Evolutionary conservation across 495 filamentous ascomycete species (phyloP).

Genomic region (Hypoxylon crocopeplum): DNA sequence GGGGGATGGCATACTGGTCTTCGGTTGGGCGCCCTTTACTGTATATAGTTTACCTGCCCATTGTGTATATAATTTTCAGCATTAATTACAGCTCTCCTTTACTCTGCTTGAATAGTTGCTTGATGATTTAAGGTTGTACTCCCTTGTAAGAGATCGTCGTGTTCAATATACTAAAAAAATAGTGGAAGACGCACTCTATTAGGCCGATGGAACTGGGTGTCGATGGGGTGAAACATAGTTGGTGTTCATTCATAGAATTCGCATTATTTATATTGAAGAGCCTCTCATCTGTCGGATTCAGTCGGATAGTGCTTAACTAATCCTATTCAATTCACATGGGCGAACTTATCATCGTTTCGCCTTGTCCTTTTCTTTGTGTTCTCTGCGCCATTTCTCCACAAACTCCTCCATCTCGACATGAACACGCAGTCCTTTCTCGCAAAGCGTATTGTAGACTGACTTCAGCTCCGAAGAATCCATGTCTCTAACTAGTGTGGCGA

Average conservation of each 20-base stretch:
- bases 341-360: constrained; percentile 1
- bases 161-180: too few species aligned
- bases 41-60: neutral
- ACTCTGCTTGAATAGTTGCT: too few species aligned
- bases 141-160: too few species aligned
- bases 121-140: too few species aligned
- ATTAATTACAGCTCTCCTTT: too few species aligned
- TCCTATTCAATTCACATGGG: neutral
- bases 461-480: constrained; percentile 58
- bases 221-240: too few species aligned
- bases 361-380: constrained; percentile 24
- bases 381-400: constrained; percentile 38
- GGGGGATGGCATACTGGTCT: neutral
- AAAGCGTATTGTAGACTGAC: constrained; percentile 52
- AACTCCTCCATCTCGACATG: constrained; percentile 54
- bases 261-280: too few species aligned
- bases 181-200: too few species aligned
- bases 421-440: constrained; percentile 49
- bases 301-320: neutral
- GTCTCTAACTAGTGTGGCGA: constrained; percentile 42
- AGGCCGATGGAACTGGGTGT: too few species aligned
- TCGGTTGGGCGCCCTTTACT: neutral
- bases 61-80: neutral
- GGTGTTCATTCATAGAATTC: too few species aligned
- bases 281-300: neutral